phyloP scores from a whole-genome alignment of 805 yeast genomes.

The Metschnikowia dekortorum region DNA sequence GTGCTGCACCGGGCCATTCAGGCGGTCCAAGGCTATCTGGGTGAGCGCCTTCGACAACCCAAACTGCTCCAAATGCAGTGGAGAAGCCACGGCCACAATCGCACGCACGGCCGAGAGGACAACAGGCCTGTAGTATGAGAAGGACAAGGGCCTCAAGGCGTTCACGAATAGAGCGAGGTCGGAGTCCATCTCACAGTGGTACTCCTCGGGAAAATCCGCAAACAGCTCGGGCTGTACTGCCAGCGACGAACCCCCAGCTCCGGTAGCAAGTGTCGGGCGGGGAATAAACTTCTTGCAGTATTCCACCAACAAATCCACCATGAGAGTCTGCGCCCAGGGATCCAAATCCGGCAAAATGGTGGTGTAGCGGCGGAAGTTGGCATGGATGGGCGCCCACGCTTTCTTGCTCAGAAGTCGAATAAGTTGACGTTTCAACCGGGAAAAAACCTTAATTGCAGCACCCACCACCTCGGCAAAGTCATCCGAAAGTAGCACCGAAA shows the following conservation, averaged over 20 bases:
- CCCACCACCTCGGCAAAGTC: constrained; percentile 63
- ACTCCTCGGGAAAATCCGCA: constrained; percentile 20
- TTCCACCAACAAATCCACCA: constrained; percentile 59
- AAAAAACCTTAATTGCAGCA: constrained; percentile 56
- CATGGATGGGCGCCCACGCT: constrained; percentile 61
- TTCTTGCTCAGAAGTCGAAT: constrained; percentile 26
- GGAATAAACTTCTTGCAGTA: constrained; percentile 63
- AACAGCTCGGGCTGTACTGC: constrained; percentile 35
- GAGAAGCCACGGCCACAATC: constrained; percentile 54
- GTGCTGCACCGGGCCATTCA: constrained; percentile 18
- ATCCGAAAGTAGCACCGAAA: constrained; percentile 61
- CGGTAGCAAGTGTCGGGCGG: constrained; percentile 42
- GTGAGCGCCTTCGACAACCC: constrained; percentile 50
- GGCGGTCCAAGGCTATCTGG: constrained; percentile 32
- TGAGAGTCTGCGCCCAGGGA: constrained; percentile 61
- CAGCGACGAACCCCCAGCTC: background rate
- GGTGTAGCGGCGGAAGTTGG: constrained; percentile 59
- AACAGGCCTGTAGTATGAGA: constrained; percentile 55
- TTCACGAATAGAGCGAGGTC: constrained; percentile 57
- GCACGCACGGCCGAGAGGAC: constrained; percentile 58
- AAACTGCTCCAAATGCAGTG: constrained; percentile 44
- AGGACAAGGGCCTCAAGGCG: constrained; percentile 43
- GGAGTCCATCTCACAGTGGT: constrained; percentile 43
- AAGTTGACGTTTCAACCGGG: constrained; percentile 32
- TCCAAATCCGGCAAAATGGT: constrained; percentile 50